These are phyloP conservation scores for Astathelohania contejeani DNA, from an alignment of 371 early-diverging fungal genomes.

Conservation along the genomic window DNA sequence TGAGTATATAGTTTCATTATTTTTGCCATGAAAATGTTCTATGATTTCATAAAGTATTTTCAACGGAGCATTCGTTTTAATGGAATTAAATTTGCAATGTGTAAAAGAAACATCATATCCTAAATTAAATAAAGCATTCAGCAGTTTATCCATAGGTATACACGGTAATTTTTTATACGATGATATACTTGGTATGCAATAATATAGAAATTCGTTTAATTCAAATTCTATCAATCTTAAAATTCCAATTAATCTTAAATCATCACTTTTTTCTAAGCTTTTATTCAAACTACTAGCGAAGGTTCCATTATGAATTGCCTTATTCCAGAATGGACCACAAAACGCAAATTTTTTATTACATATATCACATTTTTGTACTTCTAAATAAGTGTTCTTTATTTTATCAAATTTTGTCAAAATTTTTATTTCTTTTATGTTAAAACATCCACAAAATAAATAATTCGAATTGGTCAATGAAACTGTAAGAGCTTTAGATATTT, in stretches of 20 bases:
- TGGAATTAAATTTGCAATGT: conserved; percentile 63
- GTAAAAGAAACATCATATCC: conserved; percentile 74
- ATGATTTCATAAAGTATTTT: conserved; percentile 76
- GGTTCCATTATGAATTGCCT: conserved; percentile 61
- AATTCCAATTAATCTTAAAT: conserved; percentile 81
- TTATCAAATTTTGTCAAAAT: conserved; percentile 13
- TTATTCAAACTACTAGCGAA: conserved; percentile 60
- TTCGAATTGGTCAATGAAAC: conserved; percentile 17
- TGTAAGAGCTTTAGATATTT: not conserved
- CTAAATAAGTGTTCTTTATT: conserved; percentile 1
- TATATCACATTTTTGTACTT: conserved; percentile 30
- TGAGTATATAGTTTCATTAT: not conserved
- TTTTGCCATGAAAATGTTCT: conserved; percentile 6
- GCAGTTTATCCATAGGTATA: conserved; percentile 35
- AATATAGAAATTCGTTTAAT: conserved; percentile 49
- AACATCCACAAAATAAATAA: conserved; percentile 42
- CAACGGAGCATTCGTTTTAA: conserved; percentile 86
- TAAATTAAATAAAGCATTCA: conserved; percentile 71
- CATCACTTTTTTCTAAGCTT: conserved; percentile 41
- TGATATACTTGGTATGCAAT: conserved; percentile 31
- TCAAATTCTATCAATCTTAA: conserved; percentile 65
- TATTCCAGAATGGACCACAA: conserved; percentile 84
- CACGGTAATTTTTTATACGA: conserved; percentile 18
- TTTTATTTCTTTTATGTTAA: conserved; percentile 18
- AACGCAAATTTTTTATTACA: conserved; percentile 54